Base-by-base conservation (phyloP, 1,284 basidiomycete genomes). In the Cutaneotrichosporon cutaneum region DNA sequence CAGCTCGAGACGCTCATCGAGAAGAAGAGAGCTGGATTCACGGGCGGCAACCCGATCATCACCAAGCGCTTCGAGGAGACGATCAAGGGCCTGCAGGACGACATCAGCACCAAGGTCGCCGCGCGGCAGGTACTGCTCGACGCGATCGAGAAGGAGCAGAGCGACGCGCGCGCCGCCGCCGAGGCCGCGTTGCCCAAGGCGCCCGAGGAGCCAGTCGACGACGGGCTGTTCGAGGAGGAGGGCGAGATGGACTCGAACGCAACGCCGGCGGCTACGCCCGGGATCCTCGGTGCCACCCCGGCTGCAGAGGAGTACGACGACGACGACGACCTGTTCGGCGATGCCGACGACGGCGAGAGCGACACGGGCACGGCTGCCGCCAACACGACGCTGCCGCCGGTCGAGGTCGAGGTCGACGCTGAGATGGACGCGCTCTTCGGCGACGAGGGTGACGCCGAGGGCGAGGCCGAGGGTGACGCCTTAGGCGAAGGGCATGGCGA, bases 11-110 rank as follows among this genome's bases (percentile, higher is more conserved):
- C 87, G 54, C 92, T 91, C 9, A 89, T 96, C 22, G 84, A 87
- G 83, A 96, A 95, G 82, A 86, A 86, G 65, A 84, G 83, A 27
- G 91, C 95, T 74, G 88, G 94, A 63, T 85, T 89, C n/a, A 89
- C 87, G 65, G 90, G 91, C 44, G 86, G 86, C 13, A 97, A 96
- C 75, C 89, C 90, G 24, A 86, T 96, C 62, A 92, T 96, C 77
- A 88, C 87, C 82, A 90, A 90, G 85, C 92, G 94, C 36, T 95
- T 95, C 80, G 92, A 95, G 77, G 93, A 95, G 75, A 89, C 90
- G 4, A 81, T 95, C 70, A 89, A 88, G 81, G 94, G 94, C 76
- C 82, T 96, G 58, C 86, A 88, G 48, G 86, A 87, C 39, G 93
- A 96, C 73, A 81, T 95, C 54, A 90, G 93, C 67, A 87, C 88